Percentiles rank a stretch among this genome's conserved stretches.
phyloP scores from a whole-genome alignment of 129 eudicot genomes.

The Flaveria trinervia region DNA sequence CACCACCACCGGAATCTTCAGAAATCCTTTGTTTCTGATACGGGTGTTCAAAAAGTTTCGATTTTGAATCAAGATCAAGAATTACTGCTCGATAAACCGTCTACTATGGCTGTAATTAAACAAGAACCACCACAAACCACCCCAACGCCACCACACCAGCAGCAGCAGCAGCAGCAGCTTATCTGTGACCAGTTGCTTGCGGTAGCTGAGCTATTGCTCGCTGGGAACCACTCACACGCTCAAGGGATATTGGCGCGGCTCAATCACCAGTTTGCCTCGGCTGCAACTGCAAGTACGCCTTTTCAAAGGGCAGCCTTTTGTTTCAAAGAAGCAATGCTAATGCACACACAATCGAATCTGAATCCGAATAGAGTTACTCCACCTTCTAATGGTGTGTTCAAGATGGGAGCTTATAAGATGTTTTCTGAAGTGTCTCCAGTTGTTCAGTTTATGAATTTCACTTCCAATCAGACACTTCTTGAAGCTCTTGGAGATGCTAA shows the following conservation, averaged over 20 bases:
- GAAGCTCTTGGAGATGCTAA: constrained; percentile 57
- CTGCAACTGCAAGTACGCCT: constrained; percentile 42
- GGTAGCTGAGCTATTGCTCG: constrained; percentile 52
- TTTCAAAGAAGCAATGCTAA: constrained; percentile 57
- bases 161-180: constrained; percentile 41
- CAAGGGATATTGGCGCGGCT: constrained; percentile 99
- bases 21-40: constrained; percentile 20
- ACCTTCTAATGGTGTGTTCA: constrained; percentile 49
- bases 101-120: constrained; percentile 3
- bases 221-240: constrained; percentile 70
- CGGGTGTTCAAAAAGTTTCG: background rate
- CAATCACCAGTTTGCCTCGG: constrained; percentile 68
- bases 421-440: constrained; percentile 66
- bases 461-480: constrained; percentile 62
- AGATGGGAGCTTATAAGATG: constrained; percentile 67
- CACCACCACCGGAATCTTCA: constrained; percentile 14
- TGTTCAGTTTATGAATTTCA: constrained; percentile 58
- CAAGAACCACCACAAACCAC: constrained; percentile 22
- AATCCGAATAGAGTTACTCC: constrained; percentile 28
- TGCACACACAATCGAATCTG: constrained; percentile 25
- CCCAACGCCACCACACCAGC: background rate
- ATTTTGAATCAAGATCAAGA: constrained; percentile 35
- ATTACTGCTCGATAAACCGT: background rate
- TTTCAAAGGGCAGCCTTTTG: constrained; percentile 57
- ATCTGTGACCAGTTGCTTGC: constrained; percentile 60